Evolutionary conservation across 2,329 filamentous ascomycete genomes (phyloP).

Genomic region (Dichotomopilus funicola): DNA sequence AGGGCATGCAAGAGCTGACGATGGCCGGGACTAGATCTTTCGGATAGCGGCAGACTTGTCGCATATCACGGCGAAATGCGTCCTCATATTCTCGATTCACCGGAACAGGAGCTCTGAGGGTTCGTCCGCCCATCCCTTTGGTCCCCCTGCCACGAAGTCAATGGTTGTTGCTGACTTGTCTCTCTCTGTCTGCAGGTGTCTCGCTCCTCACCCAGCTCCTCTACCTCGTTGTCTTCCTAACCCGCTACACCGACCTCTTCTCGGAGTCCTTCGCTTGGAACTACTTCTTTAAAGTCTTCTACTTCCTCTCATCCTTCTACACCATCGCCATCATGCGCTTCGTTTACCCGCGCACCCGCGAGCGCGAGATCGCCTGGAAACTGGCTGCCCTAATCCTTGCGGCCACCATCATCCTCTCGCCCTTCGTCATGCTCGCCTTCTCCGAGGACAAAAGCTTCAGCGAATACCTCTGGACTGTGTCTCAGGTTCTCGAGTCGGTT

Average conservation of each 20-base stretch:
- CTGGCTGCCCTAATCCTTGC: slow-evolving; percentile 64
- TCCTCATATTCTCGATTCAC: slow-evolving; percentile 87
- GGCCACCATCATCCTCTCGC: slow-evolving; percentile 61
- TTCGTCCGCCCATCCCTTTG: slow-evolving; percentile 24
- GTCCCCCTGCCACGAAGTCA: neutral
- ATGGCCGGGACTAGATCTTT: slow-evolving; percentile 51
- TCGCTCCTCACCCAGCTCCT: slow-evolving; percentile 87
- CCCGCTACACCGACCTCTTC: slow-evolving; percentile 83
- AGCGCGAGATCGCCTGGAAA: slow-evolving; percentile 91
- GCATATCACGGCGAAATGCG: slow-evolving; percentile 80
- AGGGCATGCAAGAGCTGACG: too few relatives aligned
- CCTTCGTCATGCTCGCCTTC: slow-evolving; percentile 67
- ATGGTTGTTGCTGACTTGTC: slow-evolving; percentile 13
- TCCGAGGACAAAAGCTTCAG: slow-evolving; percentile 32
- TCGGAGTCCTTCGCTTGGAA: slow-evolving; percentile 56
- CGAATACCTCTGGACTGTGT: slow-evolving; percentile 72
- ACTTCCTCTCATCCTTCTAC: slow-evolving; percentile 76
- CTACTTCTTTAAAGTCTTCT: slow-evolving; percentile 81
- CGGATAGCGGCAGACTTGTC: slow-evolving; percentile 77
- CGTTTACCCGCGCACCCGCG: slow-evolving; percentile 78
- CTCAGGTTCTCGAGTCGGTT: slow-evolving; percentile 83
- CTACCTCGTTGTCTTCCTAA: slow-evolving; percentile 78
- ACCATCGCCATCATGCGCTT: slow-evolving; percentile 84
- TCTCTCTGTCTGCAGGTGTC: slow-evolving; percentile 53
- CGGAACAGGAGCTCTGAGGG: slow-evolving; percentile 81